Percentiles rank a stretch among this genome's conserved stretches.
Evolutionary conservation across 2,329 filamentous ascomycete species (phyloP).

Genomic region (Zasmidium angulare): DNA sequence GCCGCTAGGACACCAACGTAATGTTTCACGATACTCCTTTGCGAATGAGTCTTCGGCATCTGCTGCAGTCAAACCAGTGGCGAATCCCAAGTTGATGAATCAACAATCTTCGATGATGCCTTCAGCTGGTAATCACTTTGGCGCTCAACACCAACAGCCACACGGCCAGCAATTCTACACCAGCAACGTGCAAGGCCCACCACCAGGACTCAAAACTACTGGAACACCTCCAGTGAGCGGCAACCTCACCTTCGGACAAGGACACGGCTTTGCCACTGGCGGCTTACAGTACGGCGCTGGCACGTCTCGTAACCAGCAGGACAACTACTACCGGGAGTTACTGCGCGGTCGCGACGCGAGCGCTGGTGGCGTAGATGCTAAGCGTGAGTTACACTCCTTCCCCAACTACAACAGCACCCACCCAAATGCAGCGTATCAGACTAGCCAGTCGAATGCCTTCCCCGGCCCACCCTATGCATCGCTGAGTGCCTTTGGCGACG

Average conservation of each 20-base stretch:
- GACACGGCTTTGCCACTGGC: conserved; percentile 74
- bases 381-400: conserved; percentile 36
- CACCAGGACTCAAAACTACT: conserved; percentile 91
- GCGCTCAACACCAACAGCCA: conserved; percentile 55
- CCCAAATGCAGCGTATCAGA: conserved; percentile 22
- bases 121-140: conserved; percentile 46
- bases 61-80: conserved; percentile 70
- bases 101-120: conserved; percentile 87
- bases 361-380: conserved; percentile 23
- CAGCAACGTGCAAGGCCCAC: conserved; percentile 84
- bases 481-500: conserved; percentile 28
- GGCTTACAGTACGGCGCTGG: conserved; percentile 62
- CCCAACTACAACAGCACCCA: conserved; percentile 27
- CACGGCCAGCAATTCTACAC: conserved; percentile 76
- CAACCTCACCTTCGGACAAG: conserved; percentile 84
- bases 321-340: conserved; percentile 24
- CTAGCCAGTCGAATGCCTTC: conserved; percentile 26
- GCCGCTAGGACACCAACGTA: conserved; percentile 67
- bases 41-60: conserved; percentile 68
- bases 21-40: conserved; percentile 86
- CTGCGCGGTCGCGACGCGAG: conserved; percentile 22
- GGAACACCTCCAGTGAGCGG: conserved; percentile 83
- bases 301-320: conserved; percentile 41
- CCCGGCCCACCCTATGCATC: conserved; percentile 25
- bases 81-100: conserved; percentile 76